These are phyloP conservation scores for Petunia hybrid DNA, from an alignment of 305 asterid genomes.

Conservation along the genomic window DNA sequence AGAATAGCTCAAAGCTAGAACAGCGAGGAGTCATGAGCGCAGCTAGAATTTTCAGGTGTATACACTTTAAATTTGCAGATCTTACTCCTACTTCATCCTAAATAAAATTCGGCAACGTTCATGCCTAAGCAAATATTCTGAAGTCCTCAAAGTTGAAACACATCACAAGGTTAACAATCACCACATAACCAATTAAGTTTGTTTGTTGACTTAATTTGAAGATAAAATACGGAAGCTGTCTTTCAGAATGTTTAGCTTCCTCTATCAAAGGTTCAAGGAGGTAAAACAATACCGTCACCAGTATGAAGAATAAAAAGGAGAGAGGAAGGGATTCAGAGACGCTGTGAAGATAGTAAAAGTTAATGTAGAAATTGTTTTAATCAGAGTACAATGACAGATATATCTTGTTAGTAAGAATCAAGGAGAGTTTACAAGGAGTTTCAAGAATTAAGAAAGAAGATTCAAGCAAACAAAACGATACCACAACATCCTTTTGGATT, in stretches of 20 bases:
- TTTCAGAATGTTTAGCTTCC: background rate
- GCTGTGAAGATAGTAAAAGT: background rate
- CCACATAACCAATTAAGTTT: background rate
- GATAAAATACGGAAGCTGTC: background rate
- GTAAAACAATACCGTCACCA: background rate
- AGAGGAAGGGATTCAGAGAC: constrained; percentile 1
- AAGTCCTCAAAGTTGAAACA: background rate
- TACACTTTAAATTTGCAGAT: background rate
- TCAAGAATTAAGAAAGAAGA: background rate
- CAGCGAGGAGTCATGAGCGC: background rate
- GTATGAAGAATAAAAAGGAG: background rate
- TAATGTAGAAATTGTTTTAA: background rate
- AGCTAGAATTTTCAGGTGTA: constrained; percentile 2
- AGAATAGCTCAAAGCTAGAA: constrained; percentile 15
- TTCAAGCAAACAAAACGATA: constrained; percentile 8
- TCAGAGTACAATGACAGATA: background rate
- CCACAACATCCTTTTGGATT: background rate
- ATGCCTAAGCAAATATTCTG: background rate
- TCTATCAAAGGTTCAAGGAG: constrained; percentile 3
- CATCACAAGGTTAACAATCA: background rate
- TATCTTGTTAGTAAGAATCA: background rate
- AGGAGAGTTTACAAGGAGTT: background rate
- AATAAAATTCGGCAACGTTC: background rate
- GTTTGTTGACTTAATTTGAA: background rate
- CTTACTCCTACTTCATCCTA: background rate